Base-by-base conservation (phyloP, 2,329 filamentous ascomycete species). In the Microdochium paspali region DNA sequence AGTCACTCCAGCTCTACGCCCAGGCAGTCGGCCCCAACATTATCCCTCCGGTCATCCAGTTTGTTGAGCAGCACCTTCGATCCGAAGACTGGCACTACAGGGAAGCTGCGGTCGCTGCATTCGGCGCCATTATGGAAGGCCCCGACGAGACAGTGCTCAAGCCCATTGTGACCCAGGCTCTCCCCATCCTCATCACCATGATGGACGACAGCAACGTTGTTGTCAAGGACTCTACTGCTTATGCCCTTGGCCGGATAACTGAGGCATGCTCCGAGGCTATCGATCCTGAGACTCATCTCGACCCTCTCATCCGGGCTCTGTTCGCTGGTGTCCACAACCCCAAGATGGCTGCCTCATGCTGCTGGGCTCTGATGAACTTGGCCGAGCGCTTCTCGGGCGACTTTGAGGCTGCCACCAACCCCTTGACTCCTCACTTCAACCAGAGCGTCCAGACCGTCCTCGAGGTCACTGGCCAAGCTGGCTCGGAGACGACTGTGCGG, bases 331-430 rank as follows among this genome's bases (percentile, higher is more conserved):
- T 98, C 50, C 82, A 87, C 70, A 93, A 86, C 64, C 85, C 90
- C 50, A 96, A 95, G 79, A 98, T 98, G 84, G 93, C 91, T 26
- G 84, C 89, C 47, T 98, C 93, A 25, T 97, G 93, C 81, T 98
- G 93, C 73, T 96, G 94, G 93, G 90, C 93, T 26, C 72, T 98
- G 56, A 97, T 98, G 88, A 98, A 97, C 70, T 73, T 98, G 62
- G 91, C 93, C 10, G 93, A 98, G 64, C 85, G 90, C 51, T 98
- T 97, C 64, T 87, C 90, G 25, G 89, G 90, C 49, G 90, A 96
- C 47, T 77, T 84, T 48, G 88, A 87, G 45, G 85, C 84, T 51
- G 58, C 73, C 39, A 74, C 84, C 58, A 98, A 97, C 70, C 79
- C 89, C 40, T 75, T 98, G 45, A 95, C 90, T 2, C 82, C 84